Conservation (phyloP, 345 rosid genomes). For the Salix caprea region DNA sequence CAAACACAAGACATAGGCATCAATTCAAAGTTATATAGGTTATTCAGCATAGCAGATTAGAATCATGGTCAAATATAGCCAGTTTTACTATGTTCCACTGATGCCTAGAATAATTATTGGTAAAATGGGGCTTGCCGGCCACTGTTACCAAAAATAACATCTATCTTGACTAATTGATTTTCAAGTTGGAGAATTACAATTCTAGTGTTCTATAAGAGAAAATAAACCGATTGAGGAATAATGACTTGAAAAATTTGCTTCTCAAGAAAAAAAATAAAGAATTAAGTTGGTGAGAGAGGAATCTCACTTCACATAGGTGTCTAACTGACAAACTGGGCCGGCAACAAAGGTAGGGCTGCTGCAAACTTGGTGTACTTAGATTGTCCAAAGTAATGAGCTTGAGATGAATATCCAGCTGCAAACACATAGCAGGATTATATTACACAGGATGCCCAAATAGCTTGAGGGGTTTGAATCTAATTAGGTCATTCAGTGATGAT, state of each 20-base stretch:
- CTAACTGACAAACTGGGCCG: slow-evolving; percentile 23
- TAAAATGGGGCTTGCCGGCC: not conserved
- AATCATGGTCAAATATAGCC: not conserved
- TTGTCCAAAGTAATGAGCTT: slow-evolving; percentile 22
- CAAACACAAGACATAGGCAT: not conserved
- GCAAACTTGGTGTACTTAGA: slow-evolving; percentile 10
- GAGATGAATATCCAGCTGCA: slow-evolving; percentile 29
- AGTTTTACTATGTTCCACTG: not conserved
- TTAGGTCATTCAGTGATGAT: not conserved
- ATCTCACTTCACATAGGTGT: slow-evolving; percentile 24
- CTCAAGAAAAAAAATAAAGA: not conserved
- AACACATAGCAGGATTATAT: slow-evolving; percentile 10
- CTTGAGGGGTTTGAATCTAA: not conserved
- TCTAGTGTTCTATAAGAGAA: not conserved
- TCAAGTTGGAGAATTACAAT: not conserved
- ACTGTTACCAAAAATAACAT: not conserved
- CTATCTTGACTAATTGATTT: not conserved
- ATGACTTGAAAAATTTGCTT: not conserved
- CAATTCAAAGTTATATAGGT: too few species aligned
- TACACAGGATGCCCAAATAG: not conserved
- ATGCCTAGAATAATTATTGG: not conserved
- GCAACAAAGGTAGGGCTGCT: slow-evolving; percentile 29
- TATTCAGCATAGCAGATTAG: not conserved
- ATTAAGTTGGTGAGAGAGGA: not conserved
- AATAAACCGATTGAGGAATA: not conserved